These are phyloP conservation scores for Ilex aquifolium DNA, from an alignment of 257 asterid species.

Conservation along the genomic window DNA sequence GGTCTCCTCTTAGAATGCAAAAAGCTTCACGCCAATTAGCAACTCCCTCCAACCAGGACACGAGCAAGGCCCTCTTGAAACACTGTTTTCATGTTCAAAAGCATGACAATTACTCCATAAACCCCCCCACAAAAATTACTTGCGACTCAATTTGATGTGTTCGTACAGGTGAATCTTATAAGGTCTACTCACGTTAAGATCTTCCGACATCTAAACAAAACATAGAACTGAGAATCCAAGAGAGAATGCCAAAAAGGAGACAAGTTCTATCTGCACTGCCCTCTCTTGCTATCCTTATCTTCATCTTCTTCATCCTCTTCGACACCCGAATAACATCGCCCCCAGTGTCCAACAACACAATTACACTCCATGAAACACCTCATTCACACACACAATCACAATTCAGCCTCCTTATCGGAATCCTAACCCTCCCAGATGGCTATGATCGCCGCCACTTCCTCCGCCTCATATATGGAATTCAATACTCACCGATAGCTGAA, in stretches of 20 bases:
- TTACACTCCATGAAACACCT: constrained; percentile 8
- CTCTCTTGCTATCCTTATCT: constrained; percentile 24
- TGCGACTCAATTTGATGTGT: no score
- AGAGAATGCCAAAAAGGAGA: constrained; percentile 13
- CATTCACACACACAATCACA: constrained; percentile 6
- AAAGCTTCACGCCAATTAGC: no score
- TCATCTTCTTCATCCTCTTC: constrained; percentile 35
- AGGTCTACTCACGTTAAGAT: no score
- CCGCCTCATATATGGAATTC: constrained; percentile 62
- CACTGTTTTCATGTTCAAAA: no score
- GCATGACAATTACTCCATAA: no score
- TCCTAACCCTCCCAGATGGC: constrained; percentile 51
- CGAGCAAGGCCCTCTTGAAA: no score
- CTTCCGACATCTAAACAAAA: no score
- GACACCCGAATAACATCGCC: constrained; percentile 36
- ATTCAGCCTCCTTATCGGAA: constrained; percentile 50
- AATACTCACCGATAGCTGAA: constrained; percentile 33
- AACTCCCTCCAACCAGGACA: no score
- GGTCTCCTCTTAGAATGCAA: no score
- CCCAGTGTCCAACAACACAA: constrained; percentile 5
- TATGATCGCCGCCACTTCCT: constrained; percentile 72
- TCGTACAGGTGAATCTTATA: no score
- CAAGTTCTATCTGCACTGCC: constrained; percentile 24
- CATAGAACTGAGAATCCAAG: background rate
- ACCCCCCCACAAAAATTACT: no score